phyloP scores from a whole-genome alignment of 2,329 filamentous ascomycete genomes.

The Lasiodiplodia hormozganensis region DNA sequence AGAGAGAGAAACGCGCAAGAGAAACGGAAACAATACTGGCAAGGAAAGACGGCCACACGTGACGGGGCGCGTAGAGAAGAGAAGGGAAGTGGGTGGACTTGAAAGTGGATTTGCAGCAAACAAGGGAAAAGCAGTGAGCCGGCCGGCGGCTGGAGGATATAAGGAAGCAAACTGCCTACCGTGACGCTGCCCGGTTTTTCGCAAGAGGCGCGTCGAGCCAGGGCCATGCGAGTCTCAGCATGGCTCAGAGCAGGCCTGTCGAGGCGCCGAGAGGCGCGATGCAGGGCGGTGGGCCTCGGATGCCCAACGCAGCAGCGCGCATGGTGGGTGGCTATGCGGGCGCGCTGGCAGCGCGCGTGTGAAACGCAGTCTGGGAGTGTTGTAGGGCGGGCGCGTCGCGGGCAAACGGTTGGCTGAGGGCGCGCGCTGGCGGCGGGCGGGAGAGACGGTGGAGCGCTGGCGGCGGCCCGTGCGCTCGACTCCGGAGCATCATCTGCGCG shows the following conservation, averaged over 20 bases:
- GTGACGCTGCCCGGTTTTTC: constrained; percentile 7
- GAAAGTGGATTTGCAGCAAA: constrained; percentile 20
- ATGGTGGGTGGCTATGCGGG: constrained; percentile 24
- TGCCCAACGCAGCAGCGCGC: constrained; percentile 16
- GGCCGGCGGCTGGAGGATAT: constrained; percentile 22
- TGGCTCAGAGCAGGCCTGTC: constrained; percentile 15
- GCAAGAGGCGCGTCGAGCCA: constrained; percentile 5
- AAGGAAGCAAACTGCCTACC: constrained; percentile 6
- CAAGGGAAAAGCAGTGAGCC: constrained; percentile 13
- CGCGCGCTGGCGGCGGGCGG: neutral
- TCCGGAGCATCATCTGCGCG: constrained; percentile 22
- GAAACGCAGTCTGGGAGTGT: constrained; percentile 22
- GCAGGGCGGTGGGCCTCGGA: constrained; percentile 20
- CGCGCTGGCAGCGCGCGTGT: constrained; percentile 25
- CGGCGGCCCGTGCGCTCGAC: constrained; percentile 11
- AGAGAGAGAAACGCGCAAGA: constrained; percentile 9
- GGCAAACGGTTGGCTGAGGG: constrained; percentile 16
- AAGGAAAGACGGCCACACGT: constrained; percentile 6
- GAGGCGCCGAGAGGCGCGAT: constrained; percentile 12
- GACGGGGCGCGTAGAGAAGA: constrained; percentile 22
- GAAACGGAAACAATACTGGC: constrained; percentile 22
- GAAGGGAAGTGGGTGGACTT: constrained; percentile 23
- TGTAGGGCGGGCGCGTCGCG: constrained; percentile 11
- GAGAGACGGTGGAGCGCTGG: constrained; percentile 19
- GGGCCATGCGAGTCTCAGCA: constrained; percentile 22